These are phyloP conservation scores for Boletus sp. DNA, from an alignment of 768 basidiomycete genomes.

Conservation along the genomic window DNA sequence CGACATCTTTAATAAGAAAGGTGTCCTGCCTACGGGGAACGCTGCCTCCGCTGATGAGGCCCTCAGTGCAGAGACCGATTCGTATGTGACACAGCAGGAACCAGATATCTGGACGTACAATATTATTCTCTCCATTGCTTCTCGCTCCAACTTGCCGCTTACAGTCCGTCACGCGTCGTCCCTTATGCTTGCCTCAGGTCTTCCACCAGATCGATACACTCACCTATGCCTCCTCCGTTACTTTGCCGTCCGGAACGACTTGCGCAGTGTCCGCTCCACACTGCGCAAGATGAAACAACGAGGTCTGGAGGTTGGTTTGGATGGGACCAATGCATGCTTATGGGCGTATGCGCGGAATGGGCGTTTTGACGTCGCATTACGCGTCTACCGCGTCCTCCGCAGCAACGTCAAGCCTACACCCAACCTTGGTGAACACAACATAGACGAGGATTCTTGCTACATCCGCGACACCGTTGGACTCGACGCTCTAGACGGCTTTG, in stretches of 20 bases:
- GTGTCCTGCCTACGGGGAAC: slow-evolving; percentile 28
- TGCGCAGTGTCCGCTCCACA: slow-evolving; percentile 53
- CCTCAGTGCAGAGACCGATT: slow-evolving; percentile 3
- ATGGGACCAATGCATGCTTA: slow-evolving; percentile 66
- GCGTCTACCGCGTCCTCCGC: slow-evolving; percentile 64
- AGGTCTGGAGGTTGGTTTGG: slow-evolving; percentile 51
- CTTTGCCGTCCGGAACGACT: slow-evolving; percentile 45
- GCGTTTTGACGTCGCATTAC: slow-evolving; percentile 51
- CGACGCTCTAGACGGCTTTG: slow-evolving; percentile 37
- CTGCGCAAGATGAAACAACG: slow-evolving; percentile 51
- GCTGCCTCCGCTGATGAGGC: slow-evolving; percentile 6
- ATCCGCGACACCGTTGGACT: slow-evolving; percentile 47
- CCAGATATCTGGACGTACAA: slow-evolving; percentile 73
- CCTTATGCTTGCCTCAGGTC: slow-evolving; percentile 52
- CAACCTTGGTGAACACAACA: slow-evolving; percentile 32
- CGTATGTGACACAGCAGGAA: slow-evolving; percentile 8
- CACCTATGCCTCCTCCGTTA: slow-evolving; percentile 58
- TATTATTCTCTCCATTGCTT: slow-evolving; percentile 62
- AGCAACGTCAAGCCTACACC: slow-evolving; percentile 44
- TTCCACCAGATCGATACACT: slow-evolving; percentile 59
- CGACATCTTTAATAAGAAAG: slow-evolving; percentile 59
- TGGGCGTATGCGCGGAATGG: slow-evolving; percentile 61
- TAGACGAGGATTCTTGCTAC: slow-evolving; percentile 34
- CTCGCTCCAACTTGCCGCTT: slow-evolving; percentile 41
- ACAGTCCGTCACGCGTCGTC: slow-evolving; percentile 49